Percentiles rank a stretch among this genome's conserved stretches.
Evolutionary conservation across 2,329 filamentous ascomycete genomes (phyloP).

Genomic region (Cladosporium sphaerospermum): DNA sequence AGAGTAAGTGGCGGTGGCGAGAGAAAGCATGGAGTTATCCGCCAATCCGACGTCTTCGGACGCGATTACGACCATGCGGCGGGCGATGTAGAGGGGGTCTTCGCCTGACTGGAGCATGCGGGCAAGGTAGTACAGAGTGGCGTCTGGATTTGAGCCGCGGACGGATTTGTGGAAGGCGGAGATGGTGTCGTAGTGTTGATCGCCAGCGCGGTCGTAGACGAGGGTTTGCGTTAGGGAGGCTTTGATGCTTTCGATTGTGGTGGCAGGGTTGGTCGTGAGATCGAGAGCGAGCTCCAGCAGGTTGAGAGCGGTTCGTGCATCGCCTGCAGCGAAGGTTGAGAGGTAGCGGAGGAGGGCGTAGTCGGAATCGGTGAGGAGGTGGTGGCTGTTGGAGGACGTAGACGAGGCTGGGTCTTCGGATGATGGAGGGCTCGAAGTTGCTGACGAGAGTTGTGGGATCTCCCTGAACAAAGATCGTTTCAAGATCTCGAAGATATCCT

Average conservation of each 20-base stretch:
- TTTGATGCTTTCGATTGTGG: conserved; percentile 74
- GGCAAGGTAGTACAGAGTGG: conserved; percentile 86
- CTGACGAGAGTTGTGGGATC: conserved; percentile 47
- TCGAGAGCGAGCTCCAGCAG: conserved; percentile 84
- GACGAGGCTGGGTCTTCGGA: conserved; percentile 14
- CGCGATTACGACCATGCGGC: conserved; percentile 89
- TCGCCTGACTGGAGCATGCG: conserved; percentile 95
- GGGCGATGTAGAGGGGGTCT: conserved; percentile 85
- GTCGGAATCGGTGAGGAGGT: conserved; percentile 62
- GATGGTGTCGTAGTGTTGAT: conserved; percentile 97
- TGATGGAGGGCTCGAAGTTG: conserved; percentile 27
- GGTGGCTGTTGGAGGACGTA: conserved; percentile 20
- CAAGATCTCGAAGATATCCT: conserved; percentile 68
- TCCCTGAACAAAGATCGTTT: conserved; percentile 58
- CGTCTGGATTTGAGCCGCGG: conserved; percentile 78
- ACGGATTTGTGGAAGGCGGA: conserved; percentile 96
- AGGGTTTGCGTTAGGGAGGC: conserved; percentile 80
- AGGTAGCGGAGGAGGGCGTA: conserved; percentile 65
- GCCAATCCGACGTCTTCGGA: conserved; percentile 90
- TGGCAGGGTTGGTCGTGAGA: conserved; percentile 56
- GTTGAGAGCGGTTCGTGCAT: conserved; percentile 88
- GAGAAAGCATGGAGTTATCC: conserved; percentile 72
- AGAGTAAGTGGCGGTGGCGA: conserved; percentile 80
- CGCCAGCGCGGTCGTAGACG: conserved; percentile 89
- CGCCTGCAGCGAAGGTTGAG: conserved; percentile 80